These are phyloP conservation scores for Candida ulmi DNA, from an alignment of 805 yeast genomes.

Conservation along the genomic window DNA sequence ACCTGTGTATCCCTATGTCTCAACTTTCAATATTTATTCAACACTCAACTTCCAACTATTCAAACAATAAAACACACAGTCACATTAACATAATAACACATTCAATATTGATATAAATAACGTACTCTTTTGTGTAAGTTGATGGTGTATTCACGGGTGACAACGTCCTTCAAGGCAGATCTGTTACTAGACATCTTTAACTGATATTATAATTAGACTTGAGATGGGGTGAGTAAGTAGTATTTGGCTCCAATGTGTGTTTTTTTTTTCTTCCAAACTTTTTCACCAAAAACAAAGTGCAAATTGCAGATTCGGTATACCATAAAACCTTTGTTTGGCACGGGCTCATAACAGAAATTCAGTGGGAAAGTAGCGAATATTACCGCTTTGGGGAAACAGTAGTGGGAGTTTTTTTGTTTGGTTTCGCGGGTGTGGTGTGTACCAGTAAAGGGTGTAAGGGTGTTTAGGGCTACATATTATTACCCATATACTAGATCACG, in stretches of 20 bases:
- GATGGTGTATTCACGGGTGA: constrained; percentile 99
- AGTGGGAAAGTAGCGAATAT: neutral
- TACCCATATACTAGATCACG: neutral
- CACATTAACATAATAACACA: too few species aligned
- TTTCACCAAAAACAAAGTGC: constrained; percentile 1
- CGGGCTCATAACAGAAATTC: too few species aligned
- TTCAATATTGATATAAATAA: constrained; percentile 20
- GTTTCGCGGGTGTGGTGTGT: neutral
- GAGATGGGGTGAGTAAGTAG: constrained; percentile 4
- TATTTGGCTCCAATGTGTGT: neutral
- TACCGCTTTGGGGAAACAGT: neutral
- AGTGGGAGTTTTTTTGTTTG: neutral
- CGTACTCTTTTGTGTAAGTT: constrained; percentile 99
- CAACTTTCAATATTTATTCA: too few species aligned
- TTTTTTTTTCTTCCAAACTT: constrained; percentile 3
- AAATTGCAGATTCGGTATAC: too few species aligned
- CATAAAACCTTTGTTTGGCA: neutral
- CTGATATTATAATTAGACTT: constrained; percentile 4
- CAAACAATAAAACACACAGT: too few species aligned
- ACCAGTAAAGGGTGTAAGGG: too few species aligned
- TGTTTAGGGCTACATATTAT: neutral
- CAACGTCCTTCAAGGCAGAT: constrained; percentile 96
- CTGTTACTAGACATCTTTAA: constrained; percentile 40
- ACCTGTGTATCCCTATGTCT: too few species aligned
- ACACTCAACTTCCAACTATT: too few species aligned